Percentiles rank a stretch among this genome's conserved stretches.
Conservation (phyloP, 768 basidiomycete genomes). For the Neoboletus subvelutipes region DNA sequence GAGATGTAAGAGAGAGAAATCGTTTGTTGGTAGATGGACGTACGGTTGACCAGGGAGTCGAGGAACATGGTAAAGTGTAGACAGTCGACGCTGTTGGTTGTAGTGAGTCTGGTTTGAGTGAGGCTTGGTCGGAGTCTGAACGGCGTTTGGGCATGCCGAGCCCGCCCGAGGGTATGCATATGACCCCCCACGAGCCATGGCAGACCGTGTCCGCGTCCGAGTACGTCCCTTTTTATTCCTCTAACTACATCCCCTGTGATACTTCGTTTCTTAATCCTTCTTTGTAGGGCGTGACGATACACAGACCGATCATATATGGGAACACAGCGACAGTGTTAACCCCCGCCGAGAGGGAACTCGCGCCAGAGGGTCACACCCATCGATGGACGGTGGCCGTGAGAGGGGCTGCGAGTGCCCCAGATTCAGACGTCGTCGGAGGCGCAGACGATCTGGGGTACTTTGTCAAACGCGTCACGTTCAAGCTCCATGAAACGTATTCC, state of each 20-base stretch:
- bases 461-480: slow-evolving; percentile 96
- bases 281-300: slow-evolving; percentile 77
- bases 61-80: slow-evolving; percentile 44
- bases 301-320: slow-evolving; percentile 92
- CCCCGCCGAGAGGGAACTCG: slow-evolving; percentile 61
- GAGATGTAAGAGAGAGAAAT: not conserved
- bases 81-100: not conserved
- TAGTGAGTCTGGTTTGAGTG: not conserved
- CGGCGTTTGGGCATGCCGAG: slow-evolving; percentile 35
- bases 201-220: slow-evolving; percentile 76
- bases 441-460: slow-evolving; percentile 89
- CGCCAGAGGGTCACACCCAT: slow-evolving; percentile 81
- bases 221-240: slow-evolving; percentile 43
- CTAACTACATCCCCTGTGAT: not conserved
- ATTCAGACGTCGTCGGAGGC: slow-evolving; percentile 80
- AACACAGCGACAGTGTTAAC: slow-evolving; percentile 84
- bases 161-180: slow-evolving; percentile 28
- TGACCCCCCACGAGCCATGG: slow-evolving; percentile 42
- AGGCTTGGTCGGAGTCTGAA: slow-evolving; percentile 34
- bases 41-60: slow-evolving; percentile 66
- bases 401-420: slow-evolving; percentile 74
- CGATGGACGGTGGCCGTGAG: slow-evolving; percentile 96
- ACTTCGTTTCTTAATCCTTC: not conserved
- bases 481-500: slow-evolving; percentile 93
- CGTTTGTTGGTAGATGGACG: slow-evolving; percentile 18